Evolutionary conservation across 164 flowering plant genomes (phyloP).

Genomic region (Liquidambar formosana): DNA sequence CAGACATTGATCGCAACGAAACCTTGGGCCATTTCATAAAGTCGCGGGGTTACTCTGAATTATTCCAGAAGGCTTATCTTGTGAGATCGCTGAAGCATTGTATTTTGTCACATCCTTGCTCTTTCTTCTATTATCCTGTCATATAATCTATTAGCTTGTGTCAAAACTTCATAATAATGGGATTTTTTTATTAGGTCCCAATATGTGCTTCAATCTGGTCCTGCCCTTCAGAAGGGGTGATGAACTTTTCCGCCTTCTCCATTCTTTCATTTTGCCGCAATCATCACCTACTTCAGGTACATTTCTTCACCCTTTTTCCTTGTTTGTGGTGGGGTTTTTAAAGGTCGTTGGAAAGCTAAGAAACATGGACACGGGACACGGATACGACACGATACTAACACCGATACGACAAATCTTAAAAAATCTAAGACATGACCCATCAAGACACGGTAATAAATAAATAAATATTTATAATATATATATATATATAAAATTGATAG

Average conservation of each 20-base stretch:
- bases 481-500: no score
- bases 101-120: background rate
- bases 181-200: constrained; percentile 51
- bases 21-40: constrained; percentile 80
- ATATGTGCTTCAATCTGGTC: constrained; percentile 94
- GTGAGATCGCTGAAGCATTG: constrained; percentile 42
- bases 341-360: no score
- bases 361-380: no score
- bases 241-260: constrained; percentile 80
- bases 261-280: constrained; percentile 91
- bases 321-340: no score
- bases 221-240: constrained; percentile 73
- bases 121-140: background rate
- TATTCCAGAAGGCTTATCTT: constrained; percentile 86
- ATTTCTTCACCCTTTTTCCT: no score
- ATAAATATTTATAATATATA: no score
- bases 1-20: constrained; percentile 73
- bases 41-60: constrained; percentile 74
- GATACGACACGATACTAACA: no score
- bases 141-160: no score
- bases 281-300: constrained; percentile 92
- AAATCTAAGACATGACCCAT: no score
- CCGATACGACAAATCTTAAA: no score
- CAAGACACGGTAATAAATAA: no score
- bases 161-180: background rate